A percentile compares a stretch with the other conserved stretches of the same genome.
Evolutionary conservation across 805 yeast genomes (phyloP).

Genomic region (Saccharomycopsis sp.): DNA sequence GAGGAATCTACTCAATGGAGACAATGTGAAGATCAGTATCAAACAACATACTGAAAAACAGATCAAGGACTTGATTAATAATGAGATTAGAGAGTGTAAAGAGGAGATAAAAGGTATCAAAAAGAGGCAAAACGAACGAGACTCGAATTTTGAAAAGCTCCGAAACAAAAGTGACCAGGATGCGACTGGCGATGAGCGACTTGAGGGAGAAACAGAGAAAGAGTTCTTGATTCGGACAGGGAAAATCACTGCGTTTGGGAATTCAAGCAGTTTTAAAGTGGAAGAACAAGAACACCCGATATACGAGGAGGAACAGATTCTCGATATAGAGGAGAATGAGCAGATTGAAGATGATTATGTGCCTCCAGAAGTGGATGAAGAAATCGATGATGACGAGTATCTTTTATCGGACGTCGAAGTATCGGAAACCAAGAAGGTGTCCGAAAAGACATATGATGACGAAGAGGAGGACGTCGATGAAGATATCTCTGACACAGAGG

Average conservation of each 20-base stretch:
- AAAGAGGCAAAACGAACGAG: conserved; percentile 17
- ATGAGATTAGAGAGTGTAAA: conserved; percentile 47
- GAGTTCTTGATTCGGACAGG: conserved; percentile 87
- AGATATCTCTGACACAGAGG: conserved; percentile 11
- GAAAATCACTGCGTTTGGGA: conserved; percentile 88
- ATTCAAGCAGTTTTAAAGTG: conserved; percentile 46
- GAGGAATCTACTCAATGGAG: conserved; percentile 40
- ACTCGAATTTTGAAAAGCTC: conserved; percentile 22
- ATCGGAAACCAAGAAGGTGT: background rate
- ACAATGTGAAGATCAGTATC: conserved; percentile 59
- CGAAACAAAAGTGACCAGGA: conserved; percentile 9
- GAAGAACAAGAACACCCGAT: conserved; percentile 25
- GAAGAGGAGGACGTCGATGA: conserved; percentile 20
- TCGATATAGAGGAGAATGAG: conserved; percentile 13
- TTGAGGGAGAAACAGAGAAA: conserved; percentile 69
- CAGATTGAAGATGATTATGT: conserved; percentile 26
- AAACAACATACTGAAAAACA: conserved; percentile 49
- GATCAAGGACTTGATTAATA: conserved; percentile 40
- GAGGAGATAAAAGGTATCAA: conserved; percentile 60
- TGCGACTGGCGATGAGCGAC: conserved; percentile 30
- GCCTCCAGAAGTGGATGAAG: conserved; percentile 25
- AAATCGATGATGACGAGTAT: conserved; percentile 22
- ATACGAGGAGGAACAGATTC: conserved; percentile 20
- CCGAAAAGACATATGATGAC: conserved; percentile 4
- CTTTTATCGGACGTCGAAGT: conserved; percentile 15